A percentile compares a stretch with the other conserved stretches of the same genome.
Conservation (phyloP, 1,284 basidiomycete species). For the Pascua sp. region DNA sequence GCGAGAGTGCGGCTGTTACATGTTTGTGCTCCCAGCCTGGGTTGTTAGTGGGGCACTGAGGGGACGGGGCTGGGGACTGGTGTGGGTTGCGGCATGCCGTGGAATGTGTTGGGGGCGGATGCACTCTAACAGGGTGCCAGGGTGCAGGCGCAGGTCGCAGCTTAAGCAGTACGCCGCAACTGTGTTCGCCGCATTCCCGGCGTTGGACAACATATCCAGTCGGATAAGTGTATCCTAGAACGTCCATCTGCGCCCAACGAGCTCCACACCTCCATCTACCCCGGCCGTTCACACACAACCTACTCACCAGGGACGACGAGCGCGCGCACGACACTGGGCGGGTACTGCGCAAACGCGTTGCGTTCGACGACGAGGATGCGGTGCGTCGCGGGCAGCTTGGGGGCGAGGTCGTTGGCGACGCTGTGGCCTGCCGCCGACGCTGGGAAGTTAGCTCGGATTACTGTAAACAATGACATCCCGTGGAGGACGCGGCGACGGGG, state of each 20-base stretch:
- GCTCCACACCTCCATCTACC: too few relatives aligned
- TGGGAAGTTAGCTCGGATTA: constrained; percentile 6
- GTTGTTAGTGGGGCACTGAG: background rate
- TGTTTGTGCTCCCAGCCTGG: constrained; percentile 48
- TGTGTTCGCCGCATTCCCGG: too few relatives aligned
- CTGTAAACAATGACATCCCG: background rate
- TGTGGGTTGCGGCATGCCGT: background rate
- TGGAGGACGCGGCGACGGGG: background rate
- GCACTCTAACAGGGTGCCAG: too few relatives aligned
- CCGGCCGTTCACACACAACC: background rate
- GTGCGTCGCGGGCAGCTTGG: constrained; percentile 43
- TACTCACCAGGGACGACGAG: constrained; percentile 47
- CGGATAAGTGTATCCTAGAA: too few relatives aligned
- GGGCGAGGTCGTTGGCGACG: constrained; percentile 38
- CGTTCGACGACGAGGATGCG: constrained; percentile 51
- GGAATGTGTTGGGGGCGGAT: too few relatives aligned
- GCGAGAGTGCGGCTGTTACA: constrained; percentile 28
- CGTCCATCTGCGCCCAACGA: too few relatives aligned
- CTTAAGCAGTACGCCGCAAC: too few relatives aligned
- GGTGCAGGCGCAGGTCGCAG: too few relatives aligned
- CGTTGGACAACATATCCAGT: too few relatives aligned
- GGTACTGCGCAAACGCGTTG: constrained; percentile 42
- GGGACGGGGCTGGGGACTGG: background rate
- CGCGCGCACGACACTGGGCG: constrained; percentile 46
- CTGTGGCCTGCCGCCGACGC: constrained; percentile 38